These are phyloP conservation scores for Citrus cavaleriei DNA, from an alignment of 345 rosid species.

Conservation along the genomic window DNA sequence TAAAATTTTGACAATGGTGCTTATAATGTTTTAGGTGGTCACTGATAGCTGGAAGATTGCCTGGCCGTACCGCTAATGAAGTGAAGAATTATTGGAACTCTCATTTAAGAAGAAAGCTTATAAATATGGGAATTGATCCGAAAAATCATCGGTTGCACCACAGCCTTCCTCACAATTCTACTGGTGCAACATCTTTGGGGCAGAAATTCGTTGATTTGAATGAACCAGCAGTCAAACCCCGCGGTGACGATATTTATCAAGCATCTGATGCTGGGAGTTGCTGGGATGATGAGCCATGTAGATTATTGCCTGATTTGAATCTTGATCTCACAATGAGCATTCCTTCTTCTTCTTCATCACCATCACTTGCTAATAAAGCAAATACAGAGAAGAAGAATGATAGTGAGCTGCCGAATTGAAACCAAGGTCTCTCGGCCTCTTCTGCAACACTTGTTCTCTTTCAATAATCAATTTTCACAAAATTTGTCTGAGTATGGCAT, in stretches of 20 bases:
- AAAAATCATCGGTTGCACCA: conserved; percentile 55
- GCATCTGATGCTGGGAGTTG: conserved; percentile 36
- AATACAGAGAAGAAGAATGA: not conserved
- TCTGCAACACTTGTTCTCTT: conserved; percentile 20
- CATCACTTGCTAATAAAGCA: not conserved
- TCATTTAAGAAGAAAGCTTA: conserved; percentile 71
- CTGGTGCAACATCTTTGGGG: conserved; percentile 23
- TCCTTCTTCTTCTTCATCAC: not conserved
- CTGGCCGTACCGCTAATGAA: conserved; percentile 71
- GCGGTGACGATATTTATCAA: conserved; percentile 14
- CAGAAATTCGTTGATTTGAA: not conserved
- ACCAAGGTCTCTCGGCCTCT: not conserved
- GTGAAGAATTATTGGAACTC: conserved; percentile 79
- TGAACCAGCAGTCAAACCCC: not conserved
- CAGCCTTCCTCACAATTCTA: conserved; percentile 16
- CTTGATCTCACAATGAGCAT: conserved; percentile 28
- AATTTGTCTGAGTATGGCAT: too few species aligned
- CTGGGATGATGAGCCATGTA: conserved; percentile 25
- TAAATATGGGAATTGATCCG: conserved; percentile 75
- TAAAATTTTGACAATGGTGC: not conserved
- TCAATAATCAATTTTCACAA: not conserved
- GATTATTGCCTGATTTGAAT: conserved; percentile 43
- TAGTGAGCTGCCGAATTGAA: not conserved
- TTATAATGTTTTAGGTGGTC: conserved; percentile 43
- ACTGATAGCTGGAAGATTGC: conserved; percentile 68